Base-by-base conservation (phyloP, 2,329 filamentous ascomycete genomes). In the Fusarium armeniacum region DNA sequence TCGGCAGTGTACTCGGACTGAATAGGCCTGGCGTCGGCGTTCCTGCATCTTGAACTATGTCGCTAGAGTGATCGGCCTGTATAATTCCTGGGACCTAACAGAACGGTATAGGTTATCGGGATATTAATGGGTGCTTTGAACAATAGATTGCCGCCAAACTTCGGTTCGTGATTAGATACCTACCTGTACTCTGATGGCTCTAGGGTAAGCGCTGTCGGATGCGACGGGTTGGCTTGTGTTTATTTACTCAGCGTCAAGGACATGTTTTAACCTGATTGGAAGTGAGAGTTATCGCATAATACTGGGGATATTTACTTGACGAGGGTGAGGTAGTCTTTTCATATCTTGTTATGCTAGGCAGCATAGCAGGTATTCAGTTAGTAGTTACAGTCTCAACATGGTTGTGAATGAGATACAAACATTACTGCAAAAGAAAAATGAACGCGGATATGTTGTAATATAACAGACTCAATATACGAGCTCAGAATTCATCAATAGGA, bases 1-100 rank as follows among this genome's bases (percentile, higher is more conserved):
- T 46, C 28, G 44, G 44, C 44, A 46, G 12, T 22, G 24, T 52
- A 52, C 35, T 5, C 13, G 18, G 35, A 41, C 49, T 41, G 35
- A 41, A 52, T 41, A 52, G 49, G 49, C 15, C 49, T 52, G 49
- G 49, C 18, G 49, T 16, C 49, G 5, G 26, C n/a, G 49, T 52
- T n/a, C 49, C 49, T 52, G 35, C 49, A 52, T 52, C 20, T 51
- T 16, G 33, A 35, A 33, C 13, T 22, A 33, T 26, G n/a, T 38
- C 33, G 24, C 33, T 28, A 52, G 12, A 40, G 13, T 41, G 49
- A 18, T 41, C 33, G 24, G 28, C 44, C 44, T 32, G 15, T 28
- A 32, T 20, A 30, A 20, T 22, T 11, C n/a, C 18, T 10, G 18
- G 28, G 24, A 32, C n/a, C 28, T n/a, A 20, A 20, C 16, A 9